phyloP scores from a whole-genome alignment of 345 rosid species.

The Camelina neglecta region DNA sequence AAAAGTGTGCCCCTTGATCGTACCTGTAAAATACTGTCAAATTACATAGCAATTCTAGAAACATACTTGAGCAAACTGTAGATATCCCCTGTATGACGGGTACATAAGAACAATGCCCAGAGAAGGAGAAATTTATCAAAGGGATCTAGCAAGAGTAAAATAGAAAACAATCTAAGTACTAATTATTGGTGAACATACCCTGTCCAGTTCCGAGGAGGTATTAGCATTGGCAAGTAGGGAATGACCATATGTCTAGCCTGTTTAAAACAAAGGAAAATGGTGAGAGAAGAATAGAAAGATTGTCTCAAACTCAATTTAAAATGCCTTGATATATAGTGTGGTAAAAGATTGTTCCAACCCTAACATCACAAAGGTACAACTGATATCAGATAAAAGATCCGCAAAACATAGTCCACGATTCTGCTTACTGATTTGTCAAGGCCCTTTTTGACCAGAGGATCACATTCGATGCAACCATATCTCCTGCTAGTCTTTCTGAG shows the following conservation, averaged over 20 bases:
- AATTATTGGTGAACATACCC: constrained; percentile 56
- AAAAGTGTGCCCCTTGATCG: constrained; percentile 84
- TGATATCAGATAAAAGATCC: constrained; percentile 15
- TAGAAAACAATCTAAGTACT: constrained; percentile 21
- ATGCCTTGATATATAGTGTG: constrained; percentile 23
- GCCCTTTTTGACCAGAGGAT: constrained; percentile 77
- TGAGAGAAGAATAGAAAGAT: constrained; percentile 32
- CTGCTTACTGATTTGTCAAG: constrained; percentile 89
- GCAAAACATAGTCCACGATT: constrained; percentile 31
- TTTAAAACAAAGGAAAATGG: constrained; percentile 34
- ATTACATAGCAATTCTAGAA: constrained; percentile 36
- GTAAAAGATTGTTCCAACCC: constrained; percentile 24
- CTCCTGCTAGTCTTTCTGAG: constrained; percentile 77
- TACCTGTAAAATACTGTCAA: constrained; percentile 59
- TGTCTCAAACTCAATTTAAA: constrained; percentile 29
- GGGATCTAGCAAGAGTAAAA: constrained; percentile 16
- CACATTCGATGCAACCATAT: constrained; percentile 95
- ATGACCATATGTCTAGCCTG: constrained; percentile 99
- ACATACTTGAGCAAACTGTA: constrained; percentile 21
- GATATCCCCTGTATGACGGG: constrained; percentile 14
- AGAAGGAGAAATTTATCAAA: constrained; percentile 17
- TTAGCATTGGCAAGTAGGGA: constrained; percentile 97
- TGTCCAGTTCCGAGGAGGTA: constrained; percentile 92
- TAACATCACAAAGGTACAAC: constrained; percentile 27
- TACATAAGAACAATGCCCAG: constrained; percentile 17